Conservation (phyloP, 2,329 filamentous ascomycete genomes). For the Claviceps spartinae region DNA sequence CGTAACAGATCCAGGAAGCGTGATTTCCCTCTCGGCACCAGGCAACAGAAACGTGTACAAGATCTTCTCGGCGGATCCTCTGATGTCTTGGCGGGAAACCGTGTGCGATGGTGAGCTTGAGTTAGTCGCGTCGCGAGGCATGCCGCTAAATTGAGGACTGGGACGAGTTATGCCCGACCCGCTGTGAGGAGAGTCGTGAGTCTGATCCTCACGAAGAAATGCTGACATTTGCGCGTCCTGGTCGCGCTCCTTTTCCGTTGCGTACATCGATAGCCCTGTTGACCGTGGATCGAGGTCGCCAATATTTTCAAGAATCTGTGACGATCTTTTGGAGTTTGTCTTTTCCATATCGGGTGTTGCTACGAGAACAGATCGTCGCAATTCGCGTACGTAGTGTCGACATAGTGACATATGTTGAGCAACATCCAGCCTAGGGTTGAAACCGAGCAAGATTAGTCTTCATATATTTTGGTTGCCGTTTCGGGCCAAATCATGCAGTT, state of each 20-base stretch:
- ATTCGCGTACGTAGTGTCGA: slow-evolving; percentile 89
- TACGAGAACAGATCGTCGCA: slow-evolving; percentile 83
- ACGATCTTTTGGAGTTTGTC: slow-evolving; percentile 69
- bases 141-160: slow-evolving; percentile 43
- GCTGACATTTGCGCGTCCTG: slow-evolving; percentile 85
- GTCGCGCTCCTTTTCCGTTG: slow-evolving; percentile 58
- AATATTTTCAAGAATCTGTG: slow-evolving; percentile 58
- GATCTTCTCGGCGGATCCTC: slow-evolving; percentile 92
- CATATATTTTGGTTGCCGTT: no score
- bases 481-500: neutral
- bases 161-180: slow-evolving; percentile 31
- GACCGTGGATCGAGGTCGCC: slow-evolving; percentile 51
- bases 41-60: slow-evolving; percentile 94
- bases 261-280: slow-evolving; percentile 47
- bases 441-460: neutral
- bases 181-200: slow-evolving; percentile 41
- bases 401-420: slow-evolving; percentile 97
- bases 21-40: slow-evolving; percentile 92
- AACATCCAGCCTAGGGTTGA: slow-evolving; percentile 75
- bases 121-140: slow-evolving; percentile 50
- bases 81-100: slow-evolving; percentile 78
- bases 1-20: slow-evolving; percentile 76
- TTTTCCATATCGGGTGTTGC: slow-evolving; percentile 86
- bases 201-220: slow-evolving; percentile 60
- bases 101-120: slow-evolving; percentile 74